These are phyloP conservation scores for Marasmius tenuissimus DNA, from an alignment of 1,284 basidiomycete genomes.

Conservation along the genomic window DNA sequence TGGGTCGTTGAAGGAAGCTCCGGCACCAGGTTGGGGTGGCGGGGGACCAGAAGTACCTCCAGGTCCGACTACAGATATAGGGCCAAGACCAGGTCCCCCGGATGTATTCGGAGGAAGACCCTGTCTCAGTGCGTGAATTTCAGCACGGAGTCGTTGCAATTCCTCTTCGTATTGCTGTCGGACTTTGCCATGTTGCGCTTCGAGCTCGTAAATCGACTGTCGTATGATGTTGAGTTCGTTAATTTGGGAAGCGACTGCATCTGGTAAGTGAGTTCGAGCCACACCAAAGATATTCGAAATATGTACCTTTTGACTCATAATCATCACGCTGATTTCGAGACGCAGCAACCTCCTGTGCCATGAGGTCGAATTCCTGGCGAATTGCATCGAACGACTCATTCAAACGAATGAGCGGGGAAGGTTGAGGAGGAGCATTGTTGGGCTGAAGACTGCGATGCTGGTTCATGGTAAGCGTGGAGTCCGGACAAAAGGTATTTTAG, in stretches of 20 bases:
- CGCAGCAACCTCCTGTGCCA: conserved; percentile 68
- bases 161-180: conserved; percentile 62
- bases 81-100: conserved; percentile 26
- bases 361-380: conserved; percentile 82
- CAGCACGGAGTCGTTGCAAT: conserved; percentile 59
- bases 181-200: conserved; percentile 56
- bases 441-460: conserved; percentile 17
- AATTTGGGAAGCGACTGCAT: conserved; percentile 36
- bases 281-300: neutral
- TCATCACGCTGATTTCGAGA: conserved; percentile 86
- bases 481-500: neutral
- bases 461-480: neutral
- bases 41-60: conserved; percentile 25
- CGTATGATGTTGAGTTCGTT: conserved; percentile 52
- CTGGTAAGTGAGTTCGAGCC: neutral
- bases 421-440: conserved; percentile 7
- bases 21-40: conserved; percentile 25
- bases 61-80: conserved; percentile 26
- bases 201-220: conserved; percentile 60
- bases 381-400: conserved; percentile 84
- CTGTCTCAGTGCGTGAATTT: conserved; percentile 53
- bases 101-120: conserved; percentile 8
- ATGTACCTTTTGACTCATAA: conserved; percentile 82
- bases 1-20: conserved; percentile 35
- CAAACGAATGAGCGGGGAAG: conserved; percentile 40